Evolutionary conservation across 2,329 filamentous ascomycete species (phyloP).

Genomic region (Fusarium piperis): DNA sequence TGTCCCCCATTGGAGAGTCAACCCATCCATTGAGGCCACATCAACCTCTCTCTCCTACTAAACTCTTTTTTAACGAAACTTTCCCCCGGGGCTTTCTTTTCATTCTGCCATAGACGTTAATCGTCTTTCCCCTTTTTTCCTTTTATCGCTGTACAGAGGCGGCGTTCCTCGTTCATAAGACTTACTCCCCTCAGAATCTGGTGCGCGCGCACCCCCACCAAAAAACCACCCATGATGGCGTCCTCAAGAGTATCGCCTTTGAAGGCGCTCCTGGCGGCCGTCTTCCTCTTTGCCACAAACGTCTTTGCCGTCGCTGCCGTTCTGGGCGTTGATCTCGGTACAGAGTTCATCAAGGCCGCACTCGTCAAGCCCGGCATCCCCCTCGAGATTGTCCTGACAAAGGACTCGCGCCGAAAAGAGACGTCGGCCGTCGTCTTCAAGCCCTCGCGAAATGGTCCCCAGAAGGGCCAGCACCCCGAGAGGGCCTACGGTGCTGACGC

Average conservation of each 20-base stretch:
- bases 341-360: slow-evolving; percentile 95
- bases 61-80: slow-evolving; percentile 18
- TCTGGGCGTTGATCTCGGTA: slow-evolving; percentile 91
- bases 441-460: slow-evolving; percentile 73
- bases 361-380: slow-evolving; percentile 97
- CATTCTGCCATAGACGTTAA: slow-evolving; percentile 20
- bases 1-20: slow-evolving; percentile 30
- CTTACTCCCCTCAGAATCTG: slow-evolving; percentile 13
- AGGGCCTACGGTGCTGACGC: slow-evolving; percentile 93
- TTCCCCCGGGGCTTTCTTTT: slow-evolving; percentile 19
- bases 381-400: slow-evolving; percentile 96
- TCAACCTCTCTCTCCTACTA: slow-evolving; percentile 42
- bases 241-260: slow-evolving; percentile 48
- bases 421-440: slow-evolving; percentile 93
- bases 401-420: slow-evolving; percentile 97
- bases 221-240: slow-evolving; percentile 44
- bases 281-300: slow-evolving; percentile 52
- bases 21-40: slow-evolving; percentile 48
- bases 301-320: slow-evolving; percentile 74
- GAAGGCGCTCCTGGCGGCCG: slow-evolving; percentile 51
- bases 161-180: slow-evolving; percentile 20
- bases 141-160: slow-evolving; percentile 16
- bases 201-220: slow-evolving; percentile 41
- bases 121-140: slow-evolving; percentile 27
- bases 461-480: slow-evolving; percentile 80